Conservation (phyloP, 345 rosid species). For the Salix brachista region DNA sequence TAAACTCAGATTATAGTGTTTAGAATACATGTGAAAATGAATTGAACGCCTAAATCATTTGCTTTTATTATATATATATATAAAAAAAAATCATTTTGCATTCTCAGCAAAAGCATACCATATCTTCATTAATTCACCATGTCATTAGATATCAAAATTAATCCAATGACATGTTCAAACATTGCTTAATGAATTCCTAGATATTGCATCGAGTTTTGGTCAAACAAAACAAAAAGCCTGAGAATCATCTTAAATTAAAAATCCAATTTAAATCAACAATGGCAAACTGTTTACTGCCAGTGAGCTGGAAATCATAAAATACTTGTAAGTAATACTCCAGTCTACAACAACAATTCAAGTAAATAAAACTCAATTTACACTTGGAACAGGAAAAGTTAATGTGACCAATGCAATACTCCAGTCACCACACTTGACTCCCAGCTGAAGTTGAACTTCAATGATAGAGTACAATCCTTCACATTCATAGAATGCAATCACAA, state of each 20-base stretch:
- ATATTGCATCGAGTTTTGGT: background rate
- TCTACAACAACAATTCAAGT: background rate
- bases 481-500: background rate
- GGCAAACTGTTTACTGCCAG: background rate
- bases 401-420: constrained; percentile 3
- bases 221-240: background rate
- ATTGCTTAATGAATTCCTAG: too few species aligned
- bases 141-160: too few species aligned
- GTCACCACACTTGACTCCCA: constrained; percentile 7
- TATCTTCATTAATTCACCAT: too few species aligned
- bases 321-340: background rate
- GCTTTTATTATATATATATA: too few species aligned
- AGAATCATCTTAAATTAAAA: background rate
- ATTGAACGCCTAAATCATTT: too few species aligned
- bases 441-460: constrained; percentile 13
- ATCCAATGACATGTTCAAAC: too few species aligned
- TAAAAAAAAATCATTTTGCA: too few species aligned
- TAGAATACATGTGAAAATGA: too few species aligned
- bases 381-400: background rate
- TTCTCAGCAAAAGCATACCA: too few species aligned
- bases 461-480: constrained; percentile 9
- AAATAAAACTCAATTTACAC: background rate
- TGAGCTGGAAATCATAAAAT: background rate
- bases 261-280: background rate
- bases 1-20: too few species aligned